Percentiles rank a stretch among this genome's conserved stretches.
Conservation (phyloP, 208 protist species). For the Leishmania aethiopica region DNA sequence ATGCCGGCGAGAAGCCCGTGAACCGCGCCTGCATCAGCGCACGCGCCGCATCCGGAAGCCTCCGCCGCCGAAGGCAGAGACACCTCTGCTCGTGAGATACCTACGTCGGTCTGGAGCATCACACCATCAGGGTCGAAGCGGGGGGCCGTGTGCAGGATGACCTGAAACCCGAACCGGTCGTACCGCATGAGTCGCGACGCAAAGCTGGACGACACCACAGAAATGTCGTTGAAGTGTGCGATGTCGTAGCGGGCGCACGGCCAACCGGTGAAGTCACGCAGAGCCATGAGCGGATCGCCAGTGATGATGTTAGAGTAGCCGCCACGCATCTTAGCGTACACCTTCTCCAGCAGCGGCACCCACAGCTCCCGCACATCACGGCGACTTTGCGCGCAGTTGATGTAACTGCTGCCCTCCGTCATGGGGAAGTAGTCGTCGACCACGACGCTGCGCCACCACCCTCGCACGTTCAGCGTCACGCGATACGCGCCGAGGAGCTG, state of each 20-base stretch:
- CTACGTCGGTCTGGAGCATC: neutral
- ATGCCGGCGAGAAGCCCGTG: slow-evolving; percentile 13
- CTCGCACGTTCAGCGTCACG: slow-evolving; percentile 63
- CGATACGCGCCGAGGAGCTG: slow-evolving; percentile 57
- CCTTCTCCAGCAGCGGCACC: slow-evolving; percentile 83
- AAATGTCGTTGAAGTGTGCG: slow-evolving; percentile 25
- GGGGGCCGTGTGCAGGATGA: slow-evolving; percentile 29
- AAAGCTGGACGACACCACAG: slow-evolving; percentile 17
- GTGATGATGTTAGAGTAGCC: slow-evolving; percentile 60
- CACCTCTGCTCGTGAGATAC: neutral
- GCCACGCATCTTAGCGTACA: slow-evolving; percentile 73
- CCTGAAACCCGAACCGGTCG: slow-evolving; percentile 25
- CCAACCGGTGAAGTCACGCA: slow-evolving; percentile 63
- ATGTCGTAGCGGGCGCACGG: slow-evolving; percentile 47
- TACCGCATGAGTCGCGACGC: slow-evolving; percentile 27
- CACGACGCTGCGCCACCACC: slow-evolving; percentile 70
- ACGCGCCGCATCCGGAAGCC: neutral
- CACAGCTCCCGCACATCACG: slow-evolving; percentile 70
- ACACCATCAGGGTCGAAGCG: neutral
- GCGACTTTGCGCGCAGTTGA: slow-evolving; percentile 43
- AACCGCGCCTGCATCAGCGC: neutral
- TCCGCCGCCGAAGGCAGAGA: neutral
- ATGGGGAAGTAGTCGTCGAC: slow-evolving; percentile 81
- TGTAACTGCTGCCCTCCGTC: slow-evolving; percentile 23
- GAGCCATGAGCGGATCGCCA: slow-evolving; percentile 62